Evolutionary conservation across 805 yeast species (phyloP).

Genomic region (Metschnikowia gelsemii): DNA sequence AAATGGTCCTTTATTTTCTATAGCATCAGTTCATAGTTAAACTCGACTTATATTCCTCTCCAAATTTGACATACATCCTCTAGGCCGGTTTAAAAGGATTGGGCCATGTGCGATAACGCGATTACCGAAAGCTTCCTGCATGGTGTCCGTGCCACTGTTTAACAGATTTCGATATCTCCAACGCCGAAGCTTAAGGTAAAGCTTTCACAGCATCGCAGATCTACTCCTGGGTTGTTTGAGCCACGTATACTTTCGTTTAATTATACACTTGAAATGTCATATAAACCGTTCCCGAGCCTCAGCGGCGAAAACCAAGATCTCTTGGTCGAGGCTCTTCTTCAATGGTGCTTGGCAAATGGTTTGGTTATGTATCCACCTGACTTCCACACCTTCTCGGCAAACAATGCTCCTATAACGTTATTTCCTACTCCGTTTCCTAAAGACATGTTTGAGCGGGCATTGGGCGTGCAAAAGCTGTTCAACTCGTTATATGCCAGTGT

Average conservation of each 20-base stretch:
- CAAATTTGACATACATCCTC: no score
- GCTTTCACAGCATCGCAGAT: no score
- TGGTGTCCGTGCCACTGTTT: no score
- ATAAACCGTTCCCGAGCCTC: slow-evolving; percentile 37
- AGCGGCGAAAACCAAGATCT: slow-evolving; percentile 26
- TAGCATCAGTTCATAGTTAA: no score
- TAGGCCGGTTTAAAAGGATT: no score
- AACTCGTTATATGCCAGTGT: slow-evolving; percentile 74
- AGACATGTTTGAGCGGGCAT: slow-evolving; percentile 62
- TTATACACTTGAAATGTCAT: slow-evolving; percentile 8
- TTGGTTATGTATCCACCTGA: slow-evolving; percentile 75
- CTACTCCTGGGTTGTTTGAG: no score
- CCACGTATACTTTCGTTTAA: not conserved
- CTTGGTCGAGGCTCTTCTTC: slow-evolving; percentile 52
- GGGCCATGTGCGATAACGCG: no score
- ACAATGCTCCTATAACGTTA: slow-evolving; percentile 82
- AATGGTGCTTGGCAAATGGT: slow-evolving; percentile 81
- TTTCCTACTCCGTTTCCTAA: slow-evolving; percentile 88
- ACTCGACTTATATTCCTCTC: no score
- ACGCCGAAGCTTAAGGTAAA: no score
- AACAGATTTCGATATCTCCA: no score
- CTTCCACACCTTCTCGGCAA: slow-evolving; percentile 43
- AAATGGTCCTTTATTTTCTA: no score
- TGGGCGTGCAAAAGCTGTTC: slow-evolving; percentile 62
- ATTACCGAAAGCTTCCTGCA: no score